Evolutionary conservation across 2,329 filamentous ascomycete genomes (phyloP), one percentile per base, ranked within the genome.

Genomic region (Colletotrichum cereale): DNA sequence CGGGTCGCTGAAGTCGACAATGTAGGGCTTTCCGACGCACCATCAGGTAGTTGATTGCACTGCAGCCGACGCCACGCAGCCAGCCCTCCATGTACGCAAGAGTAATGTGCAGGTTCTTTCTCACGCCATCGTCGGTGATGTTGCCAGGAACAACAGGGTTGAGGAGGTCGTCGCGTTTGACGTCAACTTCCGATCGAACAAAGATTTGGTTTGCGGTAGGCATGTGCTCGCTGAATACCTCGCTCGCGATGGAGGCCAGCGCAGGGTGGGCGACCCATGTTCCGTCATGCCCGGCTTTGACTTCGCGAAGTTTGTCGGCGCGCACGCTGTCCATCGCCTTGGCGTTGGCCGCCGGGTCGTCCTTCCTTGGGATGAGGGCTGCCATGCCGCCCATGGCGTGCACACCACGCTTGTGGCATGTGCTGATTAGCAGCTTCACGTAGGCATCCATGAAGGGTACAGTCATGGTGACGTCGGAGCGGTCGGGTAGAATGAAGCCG

Each of bases 311-410:
- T 87, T 97, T 97, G 84, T 97, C 94, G 63, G 92, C 91, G 69
- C 92, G 91, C 50, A 97, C 93, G 73, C 88, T 91, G 74, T 93
- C 92, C 94, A 97, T 96, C 73, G 94, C 94, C 79, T 90, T 90
- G 76, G 96, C 93, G 82, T 97, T 97, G 77, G 93, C 93, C 56
- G 88, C 90, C 74, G 90, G 88, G 83, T 97, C 92, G 81, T 94
- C 91, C 87, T 97, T 97, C 86, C 97, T 96, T 61, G 94, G 94
- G 78, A 97, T 97, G 82, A 97, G 94, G 40, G 94, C 94, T 3
- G 94, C 94, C 94, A 97, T 97, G 74, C 94, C 94, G 76, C 94
- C 89, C 94, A 97, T 97, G 70, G 94, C 94, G 82, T 97, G 94
- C 8, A 97, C 94, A 67, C 93, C 93, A 76, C 94, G 91, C 77